phyloP scores from a whole-genome alignment of 495 filamentous ascomycete species.

The Aspergillus sclerotiicarbonarius region DNA sequence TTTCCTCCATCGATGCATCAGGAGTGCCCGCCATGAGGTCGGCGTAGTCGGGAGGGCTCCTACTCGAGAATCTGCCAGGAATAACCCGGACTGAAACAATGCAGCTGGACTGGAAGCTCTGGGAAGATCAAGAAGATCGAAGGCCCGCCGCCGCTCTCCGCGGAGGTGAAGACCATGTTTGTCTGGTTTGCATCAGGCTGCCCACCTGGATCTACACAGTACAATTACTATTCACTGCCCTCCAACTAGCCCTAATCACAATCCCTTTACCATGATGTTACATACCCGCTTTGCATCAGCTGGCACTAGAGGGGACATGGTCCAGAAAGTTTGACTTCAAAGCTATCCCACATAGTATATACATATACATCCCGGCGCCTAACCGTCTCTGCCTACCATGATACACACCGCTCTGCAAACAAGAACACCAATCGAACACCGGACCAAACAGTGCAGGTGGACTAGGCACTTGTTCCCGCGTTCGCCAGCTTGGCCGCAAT shows the following conservation, averaged over 20 bases:
- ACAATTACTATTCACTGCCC: too few relatives aligned
- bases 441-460: not conserved
- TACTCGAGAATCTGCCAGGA: not conserved
- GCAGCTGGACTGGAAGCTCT: not conserved
- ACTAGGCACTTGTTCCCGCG: not conserved
- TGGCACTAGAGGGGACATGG: not conserved
- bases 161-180: constrained; percentile 1
- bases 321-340: not conserved
- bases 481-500: constrained; percentile 38
- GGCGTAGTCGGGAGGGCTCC: not conserved
- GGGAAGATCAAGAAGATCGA: constrained; percentile 3
- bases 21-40: constrained; percentile 38
- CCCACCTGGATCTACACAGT: too few relatives aligned
- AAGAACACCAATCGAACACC: not conserved
- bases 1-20: constrained; percentile 71
- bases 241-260: too few relatives aligned
- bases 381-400: not conserved
- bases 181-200: not conserved
- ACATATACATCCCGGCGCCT: not conserved
- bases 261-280: too few relatives aligned
- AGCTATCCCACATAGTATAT: not conserved
- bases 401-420: not conserved
- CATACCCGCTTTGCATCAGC: too few relatives aligned
- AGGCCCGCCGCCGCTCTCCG: not conserved
- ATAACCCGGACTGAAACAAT: not conserved